Percentiles rank a stretch among this genome's conserved stretches.
phyloP scores from a whole-genome alignment of 805 yeast species.

The Starmerella lactis-condensi region DNA sequence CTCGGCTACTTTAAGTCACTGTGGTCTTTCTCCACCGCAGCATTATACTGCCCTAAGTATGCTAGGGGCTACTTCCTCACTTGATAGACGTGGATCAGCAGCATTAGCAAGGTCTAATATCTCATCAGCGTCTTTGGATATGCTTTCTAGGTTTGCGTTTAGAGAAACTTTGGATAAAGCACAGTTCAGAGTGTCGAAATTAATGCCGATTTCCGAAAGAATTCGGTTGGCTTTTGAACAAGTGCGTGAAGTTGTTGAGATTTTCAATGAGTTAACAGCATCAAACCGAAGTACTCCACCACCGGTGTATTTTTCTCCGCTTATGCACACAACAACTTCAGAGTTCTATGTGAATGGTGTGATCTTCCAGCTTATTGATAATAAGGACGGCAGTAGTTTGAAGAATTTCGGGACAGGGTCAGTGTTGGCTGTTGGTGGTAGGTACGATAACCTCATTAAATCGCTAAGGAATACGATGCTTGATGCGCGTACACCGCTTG shows the following conservation, averaged over 20 bases:
- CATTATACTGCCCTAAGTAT: slow-evolving; percentile 46
- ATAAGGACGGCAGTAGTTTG: slow-evolving; percentile 12
- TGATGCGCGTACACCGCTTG: slow-evolving; percentile 22
- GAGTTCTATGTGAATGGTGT: slow-evolving; percentile 60
- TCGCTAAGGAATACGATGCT: slow-evolving; percentile 42
- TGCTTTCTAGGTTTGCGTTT: slow-evolving; percentile 65
- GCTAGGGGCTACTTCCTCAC: slow-evolving; percentile 56
- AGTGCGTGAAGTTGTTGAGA: slow-evolving; percentile 38
- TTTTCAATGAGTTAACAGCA: slow-evolving; percentile 19
- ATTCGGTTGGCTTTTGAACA: slow-evolving; percentile 48
- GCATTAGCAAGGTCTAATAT: slow-evolving; percentile 48
- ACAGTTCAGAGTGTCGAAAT: slow-evolving; percentile 39
- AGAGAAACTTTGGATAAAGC: slow-evolving; percentile 48
- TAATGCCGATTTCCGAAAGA: slow-evolving; percentile 58
- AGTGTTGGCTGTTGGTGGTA: slow-evolving; percentile 78
- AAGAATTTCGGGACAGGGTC: slow-evolving; percentile 16
- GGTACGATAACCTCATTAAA: slow-evolving; percentile 61
- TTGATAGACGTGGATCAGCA: slow-evolving; percentile 38
- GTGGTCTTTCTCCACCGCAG: slow-evolving; percentile 63
- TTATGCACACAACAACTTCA: slow-evolving; percentile 50
- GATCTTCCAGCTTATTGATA: slow-evolving; percentile 74
- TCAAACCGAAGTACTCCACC: slow-evolving; percentile 41
- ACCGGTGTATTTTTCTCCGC: slow-evolving; percentile 45
- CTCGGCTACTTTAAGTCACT: slow-evolving; percentile 59
- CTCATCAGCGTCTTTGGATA: slow-evolving; percentile 65